Evolutionary conservation across 1,284 basidiomycete species (phyloP).

Genomic region (Omphalotus olearius): DNA sequence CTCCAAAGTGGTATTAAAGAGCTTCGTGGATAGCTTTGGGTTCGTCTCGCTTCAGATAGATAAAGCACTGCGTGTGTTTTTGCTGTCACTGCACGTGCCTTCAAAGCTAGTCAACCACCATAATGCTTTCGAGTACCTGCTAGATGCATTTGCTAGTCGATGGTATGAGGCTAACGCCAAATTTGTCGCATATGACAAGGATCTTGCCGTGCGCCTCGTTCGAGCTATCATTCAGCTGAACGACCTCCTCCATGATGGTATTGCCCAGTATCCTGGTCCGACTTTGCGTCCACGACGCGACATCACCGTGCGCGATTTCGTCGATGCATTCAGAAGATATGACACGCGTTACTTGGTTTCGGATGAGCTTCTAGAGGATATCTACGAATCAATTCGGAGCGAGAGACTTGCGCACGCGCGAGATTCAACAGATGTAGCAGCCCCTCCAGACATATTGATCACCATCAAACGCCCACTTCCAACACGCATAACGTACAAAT

Average conservation of each 20-base stretch:
- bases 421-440: conserved; percentile 35
- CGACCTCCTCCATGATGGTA: conserved; percentile 68
- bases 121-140: conserved; percentile 56
- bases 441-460: conserved; percentile 47
- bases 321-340: conserved; percentile 71
- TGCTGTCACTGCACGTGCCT: conserved; percentile 78
- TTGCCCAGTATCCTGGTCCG: conserved; percentile 56
- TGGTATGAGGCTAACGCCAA: conserved; percentile 90
- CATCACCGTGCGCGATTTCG: conserved; percentile 72
- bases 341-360: conserved; percentile 68
- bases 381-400: conserved; percentile 72
- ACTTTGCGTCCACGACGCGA: conserved; percentile 60
- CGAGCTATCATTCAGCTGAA: conserved; percentile 86
- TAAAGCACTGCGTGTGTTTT: conserved; percentile 83
- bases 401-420: conserved; percentile 76
- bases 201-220: conserved; percentile 75
- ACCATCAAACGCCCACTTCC: conserved; percentile 73
- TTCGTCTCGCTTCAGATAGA: conserved; percentile 84
- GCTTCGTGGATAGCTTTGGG: conserved; percentile 85
- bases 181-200: conserved; percentile 73
- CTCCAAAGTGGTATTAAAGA: conserved; percentile 72
- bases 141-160: conserved; percentile 83
- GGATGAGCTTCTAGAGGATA: conserved; percentile 68
- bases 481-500: conserved; percentile 74
- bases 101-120: conserved; percentile 40